These are phyloP conservation scores for Chernovozyma aurita DNA, from an alignment of 1,139 yeast genomes.

Conservation along the genomic window DNA sequence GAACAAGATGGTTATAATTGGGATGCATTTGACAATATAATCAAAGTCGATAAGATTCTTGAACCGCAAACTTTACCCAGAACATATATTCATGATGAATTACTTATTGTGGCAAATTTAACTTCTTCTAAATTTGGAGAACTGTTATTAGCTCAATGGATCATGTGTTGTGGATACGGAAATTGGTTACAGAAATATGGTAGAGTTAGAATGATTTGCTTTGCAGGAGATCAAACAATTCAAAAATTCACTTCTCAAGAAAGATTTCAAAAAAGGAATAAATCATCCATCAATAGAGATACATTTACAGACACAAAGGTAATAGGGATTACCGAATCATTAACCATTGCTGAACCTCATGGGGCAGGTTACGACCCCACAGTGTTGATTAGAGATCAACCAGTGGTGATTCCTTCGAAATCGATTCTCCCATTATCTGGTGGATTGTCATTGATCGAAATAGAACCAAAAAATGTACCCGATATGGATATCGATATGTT, in stretches of 20 bases:
- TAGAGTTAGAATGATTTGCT: constrained; percentile 62
- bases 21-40: constrained; percentile 49
- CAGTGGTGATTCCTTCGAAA: constrained; percentile 23
- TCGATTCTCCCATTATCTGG: constrained; percentile 22
- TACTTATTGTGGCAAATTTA: constrained; percentile 64
- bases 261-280: constrained; percentile 43
- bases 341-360: constrained; percentile 17
- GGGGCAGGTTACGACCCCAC: constrained; percentile 37
- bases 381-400: constrained; percentile 34
- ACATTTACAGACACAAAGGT: constrained; percentile 51
- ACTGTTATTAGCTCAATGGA: constrained; percentile 70
- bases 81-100: constrained; percentile 52
- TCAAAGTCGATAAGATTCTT: constrained; percentile 37
- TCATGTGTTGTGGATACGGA: constrained; percentile 60
- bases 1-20: constrained; percentile 59
- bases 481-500: constrained; percentile 48
- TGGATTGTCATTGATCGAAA: constrained; percentile 48
- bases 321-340: constrained; percentile 40
- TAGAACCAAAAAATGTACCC: constrained; percentile 43
- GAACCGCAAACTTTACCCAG: constrained; percentile 37
- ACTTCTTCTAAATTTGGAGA: constrained; percentile 53
- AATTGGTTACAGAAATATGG: constrained; percentile 80
- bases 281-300: constrained; percentile 59
- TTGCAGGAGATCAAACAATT: constrained; percentile 59
- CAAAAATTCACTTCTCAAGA: constrained; percentile 54